These are phyloP conservation scores for Eremothecium sinecaudum DNA, from an alignment of 1,139 yeast species.

Conservation along the genomic window DNA sequence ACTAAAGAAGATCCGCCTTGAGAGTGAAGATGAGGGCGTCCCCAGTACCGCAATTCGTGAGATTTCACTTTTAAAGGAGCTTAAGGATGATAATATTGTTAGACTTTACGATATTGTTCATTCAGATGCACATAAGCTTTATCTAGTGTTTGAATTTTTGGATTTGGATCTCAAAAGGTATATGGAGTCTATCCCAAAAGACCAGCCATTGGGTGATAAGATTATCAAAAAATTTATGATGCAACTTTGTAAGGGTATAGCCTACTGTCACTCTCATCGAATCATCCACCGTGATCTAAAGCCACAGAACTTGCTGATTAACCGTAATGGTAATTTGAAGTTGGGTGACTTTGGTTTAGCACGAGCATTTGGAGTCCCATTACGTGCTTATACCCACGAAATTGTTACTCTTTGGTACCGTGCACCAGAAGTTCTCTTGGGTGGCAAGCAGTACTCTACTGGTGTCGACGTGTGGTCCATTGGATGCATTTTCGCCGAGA, in stretches of 20 bases:
- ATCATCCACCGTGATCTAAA: constrained; percentile 92
- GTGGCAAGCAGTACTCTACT: constrained; percentile 94
- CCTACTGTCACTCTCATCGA: constrained; percentile 91
- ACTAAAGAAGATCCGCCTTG: constrained; percentile 84
- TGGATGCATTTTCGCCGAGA: constrained; percentile 97
- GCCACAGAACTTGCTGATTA: constrained; percentile 89
- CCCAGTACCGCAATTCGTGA: constrained; percentile 98
- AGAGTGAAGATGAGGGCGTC: constrained; percentile 97
- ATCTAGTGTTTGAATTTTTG: constrained; percentile 85
- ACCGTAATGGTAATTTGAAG: constrained; percentile 90
- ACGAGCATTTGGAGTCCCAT: constrained; percentile 92
- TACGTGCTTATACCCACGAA: constrained; percentile 93
- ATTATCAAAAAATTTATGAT: constrained; percentile 91
- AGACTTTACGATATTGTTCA: constrained; percentile 89
- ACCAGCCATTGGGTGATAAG: constrained; percentile 79
- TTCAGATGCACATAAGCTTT: constrained; percentile 89
- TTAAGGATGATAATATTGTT: constrained; percentile 87
- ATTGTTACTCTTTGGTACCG: constrained; percentile 98
- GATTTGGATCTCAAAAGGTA: constrained; percentile 92
- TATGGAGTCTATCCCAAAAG: constrained; percentile 92
- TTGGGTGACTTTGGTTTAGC: constrained; percentile 97
- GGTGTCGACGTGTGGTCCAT: constrained; percentile 99
- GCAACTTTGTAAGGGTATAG: constrained; percentile 85
- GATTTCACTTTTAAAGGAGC: constrained; percentile 84
- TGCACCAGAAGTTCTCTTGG: constrained; percentile 90